phyloP scores from a whole-genome alignment of 805 yeast genomes.

The Metschnikowia kunwiensis region DNA sequence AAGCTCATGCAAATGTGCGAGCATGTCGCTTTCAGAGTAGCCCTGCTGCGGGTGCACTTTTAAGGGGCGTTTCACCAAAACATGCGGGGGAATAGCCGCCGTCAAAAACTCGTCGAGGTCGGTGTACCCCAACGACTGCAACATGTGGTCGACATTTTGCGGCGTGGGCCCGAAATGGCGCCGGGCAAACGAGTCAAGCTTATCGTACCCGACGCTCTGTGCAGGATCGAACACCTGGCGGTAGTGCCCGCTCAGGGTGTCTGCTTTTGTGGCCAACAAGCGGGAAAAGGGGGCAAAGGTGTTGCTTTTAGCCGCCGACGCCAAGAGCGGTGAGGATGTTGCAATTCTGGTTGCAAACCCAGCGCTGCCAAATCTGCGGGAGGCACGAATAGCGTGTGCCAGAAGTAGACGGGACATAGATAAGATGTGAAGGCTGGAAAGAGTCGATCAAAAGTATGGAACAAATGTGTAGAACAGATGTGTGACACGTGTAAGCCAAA shows the following conservation, averaged over 20 bases:
- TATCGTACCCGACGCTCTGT: constrained; percentile 19
- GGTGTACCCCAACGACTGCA: constrained; percentile 56
- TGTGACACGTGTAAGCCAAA: too few species aligned
- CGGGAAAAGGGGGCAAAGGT: too few species aligned
- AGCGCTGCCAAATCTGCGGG: too few species aligned
- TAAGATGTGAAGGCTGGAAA: too few species aligned
- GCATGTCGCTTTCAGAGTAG: constrained; percentile 76
- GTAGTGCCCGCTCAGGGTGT: constrained; percentile 56
- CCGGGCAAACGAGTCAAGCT: constrained; percentile 79
- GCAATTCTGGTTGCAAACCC: too few species aligned
- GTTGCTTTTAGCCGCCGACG: too few species aligned
- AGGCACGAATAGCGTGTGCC: too few species aligned
- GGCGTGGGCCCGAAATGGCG: constrained; percentile 88
- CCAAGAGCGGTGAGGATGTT: too few species aligned
- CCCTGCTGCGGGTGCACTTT: constrained; percentile 69
- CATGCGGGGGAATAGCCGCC: constrained; percentile 72
- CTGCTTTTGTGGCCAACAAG: constrained; percentile 32
- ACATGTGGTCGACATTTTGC: constrained; percentile 61
- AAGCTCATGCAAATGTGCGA: constrained; percentile 59
- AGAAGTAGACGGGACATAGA: too few species aligned
- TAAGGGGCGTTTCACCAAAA: constrained; percentile 66
- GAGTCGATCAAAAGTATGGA: too few species aligned
- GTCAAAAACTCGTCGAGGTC: constrained; percentile 70
- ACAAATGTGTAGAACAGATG: too few species aligned
- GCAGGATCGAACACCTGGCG: constrained; percentile 45